Base-by-base conservation (phyloP, 306 rosid genomes). In the Castanopsis chinensis region DNA sequence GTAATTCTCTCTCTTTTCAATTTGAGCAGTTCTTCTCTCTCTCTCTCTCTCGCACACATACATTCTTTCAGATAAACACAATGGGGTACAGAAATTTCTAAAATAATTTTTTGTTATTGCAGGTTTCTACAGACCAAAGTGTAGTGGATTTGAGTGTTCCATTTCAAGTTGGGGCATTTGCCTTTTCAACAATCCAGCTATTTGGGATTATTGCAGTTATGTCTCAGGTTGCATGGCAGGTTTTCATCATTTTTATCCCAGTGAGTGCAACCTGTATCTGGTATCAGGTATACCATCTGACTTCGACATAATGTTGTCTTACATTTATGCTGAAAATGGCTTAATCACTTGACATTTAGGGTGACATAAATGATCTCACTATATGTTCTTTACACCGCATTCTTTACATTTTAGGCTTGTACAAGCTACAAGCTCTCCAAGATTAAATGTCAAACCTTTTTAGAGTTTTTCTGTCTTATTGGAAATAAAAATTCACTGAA, bases 71-170 rank as follows among this genome's bases (percentile, higher is more conserved):
- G 35, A 14, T 55, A 12, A 5, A 12, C 25, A 58, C 49, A 15
- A 43, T 45, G 54, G 5, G 5, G 2, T 41, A 1, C 1, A 18
- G 32, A 8, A 14, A 30, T 12, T 45, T 51, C 4, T 61, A 27
- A 32, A 61, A 74, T 63, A 6, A 4, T 10, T 30, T 7, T 59
- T 9, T 61, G 37, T 61, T 83, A 32, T 75, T 86, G 73, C 84
- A 89, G 94, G 97, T 91, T 82, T 93, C 98, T 41, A 88, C 97
- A 0, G 94, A 93, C 81, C 97, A 93, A 86, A 93, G 89, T 76
- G 79, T 86, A 10, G 84, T 91, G 63, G 98, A 90, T 87, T 25
- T 79, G 64, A 82, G 27, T 79, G 86, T 91, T 68, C 85, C 88
- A 7, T 27, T 6, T 82, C 91, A 68, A 85, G 20, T 89, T 70